Conservation (phyloP, 176 grass and related monocot genomes). For the Secale cereale region DNA sequence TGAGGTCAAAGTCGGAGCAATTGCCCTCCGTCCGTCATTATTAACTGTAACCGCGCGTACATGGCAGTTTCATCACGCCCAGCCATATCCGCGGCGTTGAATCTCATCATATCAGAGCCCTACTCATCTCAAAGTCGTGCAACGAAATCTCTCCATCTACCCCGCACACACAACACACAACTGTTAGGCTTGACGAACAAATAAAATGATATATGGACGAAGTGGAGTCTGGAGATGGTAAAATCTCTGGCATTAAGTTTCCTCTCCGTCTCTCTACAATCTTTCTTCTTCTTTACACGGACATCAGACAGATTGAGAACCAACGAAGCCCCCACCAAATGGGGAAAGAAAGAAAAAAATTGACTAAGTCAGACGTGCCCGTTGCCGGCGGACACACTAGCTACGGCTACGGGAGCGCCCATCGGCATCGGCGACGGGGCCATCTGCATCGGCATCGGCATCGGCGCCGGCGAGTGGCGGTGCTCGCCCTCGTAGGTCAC, state of each 20-base stretch:
- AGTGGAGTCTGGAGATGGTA: not conserved
- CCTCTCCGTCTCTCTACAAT: constrained; percentile 35
- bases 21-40: not conserved
- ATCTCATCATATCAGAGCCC: no score
- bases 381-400: constrained; percentile 30
- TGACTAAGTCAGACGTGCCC: constrained; percentile 10
- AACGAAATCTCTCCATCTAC: no score
- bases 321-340: not conserved
- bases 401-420: not conserved
- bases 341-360: not conserved
- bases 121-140: no score
- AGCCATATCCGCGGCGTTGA: not conserved
- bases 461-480: constrained; percentile 45
- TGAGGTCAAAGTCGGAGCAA: not conserved
- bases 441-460: constrained; percentile 8
- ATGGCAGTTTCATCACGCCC: not conserved
- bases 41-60: not conserved
- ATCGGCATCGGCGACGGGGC: not conserved
- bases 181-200: not conserved
- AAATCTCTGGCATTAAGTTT: not conserved
- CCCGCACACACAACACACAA: no score
- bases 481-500: constrained; percentile 98
- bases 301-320: constrained; percentile 23
- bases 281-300: constrained; percentile 38
- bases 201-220: not conserved